Evolutionary conservation across 2,329 filamentous ascomycete species (phyloP).

Genomic region (Penicillium frequentans): DNA sequence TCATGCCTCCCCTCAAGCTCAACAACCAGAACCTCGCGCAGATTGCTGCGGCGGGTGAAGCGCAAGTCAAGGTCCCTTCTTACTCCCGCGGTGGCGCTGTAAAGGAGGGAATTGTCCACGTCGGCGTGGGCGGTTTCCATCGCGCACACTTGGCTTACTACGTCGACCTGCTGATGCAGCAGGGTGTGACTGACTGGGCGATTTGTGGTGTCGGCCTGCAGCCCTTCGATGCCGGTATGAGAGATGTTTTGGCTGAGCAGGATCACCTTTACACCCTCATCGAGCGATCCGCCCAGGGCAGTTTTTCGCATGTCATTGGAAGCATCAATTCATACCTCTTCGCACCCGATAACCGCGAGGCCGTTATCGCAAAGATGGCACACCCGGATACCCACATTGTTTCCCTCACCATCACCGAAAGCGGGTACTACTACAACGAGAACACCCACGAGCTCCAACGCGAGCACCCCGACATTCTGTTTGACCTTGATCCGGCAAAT

Average conservation of each 20-base stretch:
- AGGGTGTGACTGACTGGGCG: conserved; percentile 48
- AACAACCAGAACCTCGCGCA: conserved; percentile 40
- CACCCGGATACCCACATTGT: conserved; percentile 56
- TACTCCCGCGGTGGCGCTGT: conserved; percentile 47
- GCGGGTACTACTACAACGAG: conserved; percentile 59
- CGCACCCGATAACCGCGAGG: conserved; percentile 53
- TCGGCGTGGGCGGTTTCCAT: conserved; percentile 58
- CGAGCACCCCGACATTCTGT: conserved; percentile 52
- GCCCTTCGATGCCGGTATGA: conserved; percentile 53
- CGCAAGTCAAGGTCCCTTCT: conserved; percentile 40
- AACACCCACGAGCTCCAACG: conserved; percentile 55
- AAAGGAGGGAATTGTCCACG: conserved; percentile 57
- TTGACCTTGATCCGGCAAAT: conserved; percentile 47
- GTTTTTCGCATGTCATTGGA: conserved; percentile 50
- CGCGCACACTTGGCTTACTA: conserved; percentile 56
- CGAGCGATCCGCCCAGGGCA: conserved; percentile 55
- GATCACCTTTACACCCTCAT: conserved; percentile 57
- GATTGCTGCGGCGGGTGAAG: conserved; percentile 31
- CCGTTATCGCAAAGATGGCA: conserved; percentile 57
- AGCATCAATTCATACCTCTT: conserved; percentile 56
- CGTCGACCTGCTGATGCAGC: conserved; percentile 50
- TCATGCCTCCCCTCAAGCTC: conserved; percentile 40
- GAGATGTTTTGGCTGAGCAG: conserved; percentile 50
- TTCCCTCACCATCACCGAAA: conserved; percentile 58
- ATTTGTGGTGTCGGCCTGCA: conserved; percentile 56